phyloP scores from a whole-genome alignment of 2,329 filamentous ascomycete genomes.

The Magnaporthiopsis incrustans region DNA sequence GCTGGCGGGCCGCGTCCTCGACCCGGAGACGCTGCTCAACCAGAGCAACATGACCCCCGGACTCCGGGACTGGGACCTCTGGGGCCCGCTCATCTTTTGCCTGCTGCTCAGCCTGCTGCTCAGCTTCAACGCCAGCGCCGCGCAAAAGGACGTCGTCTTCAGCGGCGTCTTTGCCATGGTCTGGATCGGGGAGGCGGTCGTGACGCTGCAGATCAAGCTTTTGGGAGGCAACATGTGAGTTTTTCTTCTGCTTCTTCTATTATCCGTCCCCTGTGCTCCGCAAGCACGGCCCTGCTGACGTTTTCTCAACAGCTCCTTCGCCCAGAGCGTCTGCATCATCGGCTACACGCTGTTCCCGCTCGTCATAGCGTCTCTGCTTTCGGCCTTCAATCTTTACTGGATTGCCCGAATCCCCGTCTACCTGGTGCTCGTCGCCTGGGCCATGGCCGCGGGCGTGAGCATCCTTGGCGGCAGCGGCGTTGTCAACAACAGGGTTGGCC shows the following conservation, averaged over 20 bases:
- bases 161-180: conserved; percentile 94
- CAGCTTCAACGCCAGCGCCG: conserved; percentile 68
- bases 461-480: conserved; percentile 94
- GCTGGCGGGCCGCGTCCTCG: conserved; percentile 53
- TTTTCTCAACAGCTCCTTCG: conserved; percentile 66
- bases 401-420: conserved; percentile 88
- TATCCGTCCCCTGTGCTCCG: too few relatives aligned
- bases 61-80: conserved; percentile 93
- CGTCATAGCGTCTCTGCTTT: conserved; percentile 85
- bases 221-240: conserved; percentile 92
- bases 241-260: background rate
- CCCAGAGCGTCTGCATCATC: conserved; percentile 95
- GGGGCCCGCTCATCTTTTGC: conserved; percentile 94
- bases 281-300: background rate
- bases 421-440: conserved; percentile 81
- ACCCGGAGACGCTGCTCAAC: conserved; percentile 50
- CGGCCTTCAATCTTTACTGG: conserved; percentile 69
- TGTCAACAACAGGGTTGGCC: conserved; percentile 84
- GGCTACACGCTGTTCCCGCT: conserved; percentile 97
- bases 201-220: conserved; percentile 96
- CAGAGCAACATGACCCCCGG: conserved; percentile 78
- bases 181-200: conserved; percentile 93
- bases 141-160: conserved; percentile 85
- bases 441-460: conserved; percentile 87
- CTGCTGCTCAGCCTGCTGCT: conserved; percentile 80